Evolutionary conservation across 306 rosid species (phyloP).

Genomic region (Hippophae gyantsensis): DNA sequence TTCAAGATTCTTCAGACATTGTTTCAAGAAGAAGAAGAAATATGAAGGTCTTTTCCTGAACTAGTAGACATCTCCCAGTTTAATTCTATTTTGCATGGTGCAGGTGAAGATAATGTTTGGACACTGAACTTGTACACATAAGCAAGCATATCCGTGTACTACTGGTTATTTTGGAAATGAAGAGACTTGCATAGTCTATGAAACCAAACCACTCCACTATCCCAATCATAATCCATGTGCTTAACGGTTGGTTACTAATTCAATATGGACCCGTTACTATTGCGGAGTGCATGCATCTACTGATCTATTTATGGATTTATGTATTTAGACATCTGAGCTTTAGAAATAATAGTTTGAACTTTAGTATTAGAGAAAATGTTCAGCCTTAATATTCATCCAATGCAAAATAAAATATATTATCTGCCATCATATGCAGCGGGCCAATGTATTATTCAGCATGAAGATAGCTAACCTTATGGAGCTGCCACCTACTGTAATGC

Average conservation of each 20-base stretch:
- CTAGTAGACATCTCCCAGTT: slow-evolving; percentile 11
- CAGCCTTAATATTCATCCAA: background rate
- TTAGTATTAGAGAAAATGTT: too few species aligned
- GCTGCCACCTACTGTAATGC: slow-evolving; percentile 54
- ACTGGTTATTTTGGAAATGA: too few species aligned
- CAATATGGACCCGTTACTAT: too few species aligned
- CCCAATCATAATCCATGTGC: too few species aligned
- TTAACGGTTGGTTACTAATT: too few species aligned
- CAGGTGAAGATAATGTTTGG: background rate
- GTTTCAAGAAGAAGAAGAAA: slow-evolving; percentile 55
- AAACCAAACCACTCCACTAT: too few species aligned
- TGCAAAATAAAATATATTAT: background rate
- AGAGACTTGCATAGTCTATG: too few species aligned
- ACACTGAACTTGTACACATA: background rate
- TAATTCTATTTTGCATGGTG: slow-evolving; percentile 6
- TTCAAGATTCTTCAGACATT: slow-evolving; percentile 51
- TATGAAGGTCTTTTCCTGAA: slow-evolving; percentile 41
- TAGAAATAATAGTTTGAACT: too few species aligned
- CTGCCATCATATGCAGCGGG: slow-evolving; percentile 30
- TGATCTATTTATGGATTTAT: too few species aligned
- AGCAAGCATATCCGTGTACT: too few species aligned
- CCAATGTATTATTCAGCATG: slow-evolving; percentile 24
- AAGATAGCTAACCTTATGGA: slow-evolving; percentile 64
- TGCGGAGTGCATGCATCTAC: too few species aligned
- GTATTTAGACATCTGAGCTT: too few species aligned